Evolutionary conservation across 805 yeast species (phyloP).

Genomic region (Cyberlindnera euphorbiae): DNA sequence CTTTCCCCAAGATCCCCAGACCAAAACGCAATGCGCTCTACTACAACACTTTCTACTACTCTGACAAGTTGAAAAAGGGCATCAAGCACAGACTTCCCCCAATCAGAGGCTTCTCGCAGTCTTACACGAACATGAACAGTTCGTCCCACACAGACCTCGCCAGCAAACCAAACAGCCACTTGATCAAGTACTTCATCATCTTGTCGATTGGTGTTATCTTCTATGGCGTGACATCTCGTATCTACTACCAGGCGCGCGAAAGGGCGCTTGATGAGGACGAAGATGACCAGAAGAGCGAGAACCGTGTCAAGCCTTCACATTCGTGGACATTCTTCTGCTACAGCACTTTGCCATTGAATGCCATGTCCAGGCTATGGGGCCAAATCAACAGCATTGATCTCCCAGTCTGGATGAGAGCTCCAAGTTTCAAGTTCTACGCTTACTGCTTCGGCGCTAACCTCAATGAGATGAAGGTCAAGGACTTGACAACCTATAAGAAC

Average conservation of each 20-base stretch:
- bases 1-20: constrained; percentile 51
- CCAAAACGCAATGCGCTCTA: constrained; percentile 51
- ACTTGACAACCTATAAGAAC: constrained; percentile 68
- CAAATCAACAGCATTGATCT: constrained; percentile 73
- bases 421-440: constrained; percentile 76
- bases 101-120: constrained; percentile 23
- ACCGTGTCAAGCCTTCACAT: constrained; percentile 50
- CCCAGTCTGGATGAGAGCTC: constrained; percentile 84
- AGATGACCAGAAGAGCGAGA: constrained; percentile 24
- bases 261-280: constrained; percentile 21
- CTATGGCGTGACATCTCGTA: constrained; percentile 27
- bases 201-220: constrained; percentile 26
- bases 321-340: constrained; percentile 91
- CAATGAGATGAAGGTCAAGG: constrained; percentile 83
- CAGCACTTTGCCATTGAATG: constrained; percentile 84
- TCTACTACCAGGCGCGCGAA: constrained; percentile 22
- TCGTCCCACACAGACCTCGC: constrained; percentile 12
- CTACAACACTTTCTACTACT: constrained; percentile 37
- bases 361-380: constrained; percentile 94
- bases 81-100: constrained; percentile 27
- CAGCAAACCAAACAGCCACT: constrained; percentile 18
- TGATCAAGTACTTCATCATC: constrained; percentile 26
- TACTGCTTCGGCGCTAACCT: constrained; percentile 80
- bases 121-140: constrained; percentile 22
- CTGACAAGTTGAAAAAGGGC: constrained; percentile 31